A percentile compares a stretch with the other conserved stretches of the same genome.
Conservation (phyloP, 148 eudicot species). For the Fagopyrum tataricum region DNA sequence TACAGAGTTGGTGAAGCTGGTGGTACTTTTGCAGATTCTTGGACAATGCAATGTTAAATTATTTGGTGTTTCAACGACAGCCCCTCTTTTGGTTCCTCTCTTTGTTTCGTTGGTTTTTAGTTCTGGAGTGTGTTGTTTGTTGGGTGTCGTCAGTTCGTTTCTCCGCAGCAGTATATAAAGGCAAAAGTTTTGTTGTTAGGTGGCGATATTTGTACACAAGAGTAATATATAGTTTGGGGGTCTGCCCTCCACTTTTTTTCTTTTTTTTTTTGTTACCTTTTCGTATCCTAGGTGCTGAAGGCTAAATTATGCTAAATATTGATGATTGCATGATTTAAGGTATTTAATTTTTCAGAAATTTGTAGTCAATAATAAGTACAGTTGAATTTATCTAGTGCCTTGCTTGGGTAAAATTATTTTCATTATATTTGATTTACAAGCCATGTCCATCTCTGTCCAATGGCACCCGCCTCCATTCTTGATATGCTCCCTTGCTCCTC, state of each 20-base stretch:
- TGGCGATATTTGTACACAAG: slow-evolving; percentile 4
- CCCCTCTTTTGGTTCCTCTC: neutral
- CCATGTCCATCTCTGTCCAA: too few species aligned
- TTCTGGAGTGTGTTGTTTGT: too few species aligned
- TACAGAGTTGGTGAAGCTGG: neutral
- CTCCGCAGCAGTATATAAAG: neutral
- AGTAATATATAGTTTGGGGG: neutral
- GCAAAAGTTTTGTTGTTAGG: neutral
- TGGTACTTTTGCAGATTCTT: neutral
- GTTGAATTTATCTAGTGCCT: too few species aligned
- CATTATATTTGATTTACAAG: too few species aligned
- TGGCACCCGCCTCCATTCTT: too few species aligned
- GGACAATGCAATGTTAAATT: neutral
- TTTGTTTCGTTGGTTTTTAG: neutral
- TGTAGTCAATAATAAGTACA: too few species aligned
- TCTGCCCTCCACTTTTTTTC: neutral
- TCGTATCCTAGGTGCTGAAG: too few species aligned
- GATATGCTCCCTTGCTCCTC: too few species aligned
- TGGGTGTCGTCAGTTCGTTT: neutral
- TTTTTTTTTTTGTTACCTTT: neutral
- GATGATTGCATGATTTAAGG: too few species aligned
- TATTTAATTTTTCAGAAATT: too few species aligned
- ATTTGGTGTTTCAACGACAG: neutral
- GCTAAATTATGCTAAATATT: too few species aligned
- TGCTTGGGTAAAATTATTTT: too few species aligned